Evolutionary conservation across 169 alveolate species (phyloP), one percentile per base, ranked within the genome.

Genomic region (Fabrea salina): DNA sequence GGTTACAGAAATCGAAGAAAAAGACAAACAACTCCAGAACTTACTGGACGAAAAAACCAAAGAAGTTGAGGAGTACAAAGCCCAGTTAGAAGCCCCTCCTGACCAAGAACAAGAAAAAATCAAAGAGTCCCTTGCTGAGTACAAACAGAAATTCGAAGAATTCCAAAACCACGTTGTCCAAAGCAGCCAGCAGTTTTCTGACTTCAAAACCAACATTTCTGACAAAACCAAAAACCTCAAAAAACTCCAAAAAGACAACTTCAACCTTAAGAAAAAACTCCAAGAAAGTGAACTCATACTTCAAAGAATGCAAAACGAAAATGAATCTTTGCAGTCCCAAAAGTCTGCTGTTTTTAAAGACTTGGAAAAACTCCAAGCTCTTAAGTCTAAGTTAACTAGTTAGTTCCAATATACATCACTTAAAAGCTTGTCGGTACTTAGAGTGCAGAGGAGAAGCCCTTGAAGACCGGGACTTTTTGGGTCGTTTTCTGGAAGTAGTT

Each of bases 121-220:
- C 51, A 61, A 27, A 61, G 49, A 27, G 2, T 25, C 32, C 16
- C 49, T 61, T 13, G 74, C 32, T 8, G 50, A 33, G 43, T 61
- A 61, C 25, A 61, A 61, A 37, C n/a, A 27, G 13, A 61, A 37
- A 4, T 61, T 61, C 49, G 74, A 61, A 3, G 74, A 61, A 8
- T 61, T 61, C 49, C 74, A 61, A 27, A 37, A 27, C 25, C 13
- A 25, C 50, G 32, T 61, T 33, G 32, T 30, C 11, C 41, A 61
- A 32, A 61, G 74, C 3, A 61, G 39, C 54, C 51, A 61, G 25
- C 74, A 61, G 44, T 61, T 61, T 4, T 16, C 51, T 32, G 16
- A 33, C 74, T 61, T 61, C 49, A 61, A 61, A 61, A 61, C 32
- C 32, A 51, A 61, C 11, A 61, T 61, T 47, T 47, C 32, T 27